These are phyloP conservation scores for Avicennia marina DNA, from an alignment of 257 asterid species.

Conservation along the genomic window DNA sequence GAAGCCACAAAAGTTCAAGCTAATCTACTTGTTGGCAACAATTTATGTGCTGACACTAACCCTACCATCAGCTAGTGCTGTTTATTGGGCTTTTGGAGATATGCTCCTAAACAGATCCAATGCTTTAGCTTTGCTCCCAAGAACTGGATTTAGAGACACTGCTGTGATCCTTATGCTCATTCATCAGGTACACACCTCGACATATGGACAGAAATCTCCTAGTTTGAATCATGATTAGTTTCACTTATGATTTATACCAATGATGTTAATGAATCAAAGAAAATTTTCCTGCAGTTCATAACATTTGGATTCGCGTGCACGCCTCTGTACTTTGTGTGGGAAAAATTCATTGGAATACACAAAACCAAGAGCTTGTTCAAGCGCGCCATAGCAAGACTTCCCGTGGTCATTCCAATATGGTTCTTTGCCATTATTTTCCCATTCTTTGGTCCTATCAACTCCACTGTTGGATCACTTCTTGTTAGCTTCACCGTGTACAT, in stretches of 20 bases:
- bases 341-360: conserved; percentile 69
- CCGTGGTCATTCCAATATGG: conserved; percentile 83
- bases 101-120: conserved; percentile 57
- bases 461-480: conserved; percentile 82
- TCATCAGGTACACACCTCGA: no score
- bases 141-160: conserved; percentile 63
- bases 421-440: conserved; percentile 77
- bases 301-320: conserved; percentile 91
- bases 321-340: conserved; percentile 83
- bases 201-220: neutral
- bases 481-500: conserved; percentile 93
- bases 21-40: conserved; percentile 67
- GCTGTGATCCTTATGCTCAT: conserved; percentile 90
- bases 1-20: conserved; percentile 87
- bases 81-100: conserved; percentile 91
- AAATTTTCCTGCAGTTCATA: conserved; percentile 46
- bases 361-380: conserved; percentile 66
- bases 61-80: conserved; percentile 85
- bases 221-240: no score
- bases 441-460: conserved; percentile 79
- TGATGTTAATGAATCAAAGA: no score
- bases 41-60: conserved; percentile 72
- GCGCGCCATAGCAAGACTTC: conserved; percentile 66
- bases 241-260: neutral
- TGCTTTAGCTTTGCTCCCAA: conserved; percentile 77